Evolutionary conservation across 768 basidiomycete genomes (phyloP).

Genomic region (Trametes cinnabarina): DNA sequence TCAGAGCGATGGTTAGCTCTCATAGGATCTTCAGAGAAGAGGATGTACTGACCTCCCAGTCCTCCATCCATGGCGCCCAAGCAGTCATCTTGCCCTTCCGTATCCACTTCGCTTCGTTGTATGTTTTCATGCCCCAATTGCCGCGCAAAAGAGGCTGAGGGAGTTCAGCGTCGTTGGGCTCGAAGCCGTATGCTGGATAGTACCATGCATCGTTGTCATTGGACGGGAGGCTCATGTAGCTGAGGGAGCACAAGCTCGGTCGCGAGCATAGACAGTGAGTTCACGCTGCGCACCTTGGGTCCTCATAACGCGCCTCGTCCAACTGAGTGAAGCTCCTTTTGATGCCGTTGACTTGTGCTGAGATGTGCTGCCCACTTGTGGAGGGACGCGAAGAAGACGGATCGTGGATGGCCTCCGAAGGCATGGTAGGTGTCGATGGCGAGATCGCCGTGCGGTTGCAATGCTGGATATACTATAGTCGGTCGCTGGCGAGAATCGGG

Average conservation of each 20-base stretch:
- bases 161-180: constrained; percentile 54
- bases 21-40: neutral
- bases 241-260: neutral
- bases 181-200: constrained; percentile 76
- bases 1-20: neutral
- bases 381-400: constrained; percentile 22
- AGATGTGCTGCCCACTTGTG: constrained; percentile 18
- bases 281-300: constrained; percentile 20
- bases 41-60: constrained; percentile 68
- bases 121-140: constrained; percentile 83
- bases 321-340: constrained; percentile 16
- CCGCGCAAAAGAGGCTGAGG: constrained; percentile 49
- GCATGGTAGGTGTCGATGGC: neutral
- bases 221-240: constrained; percentile 32
- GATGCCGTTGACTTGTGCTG: constrained; percentile 15
- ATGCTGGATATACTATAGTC: too few species aligned
- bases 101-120: constrained; percentile 77
- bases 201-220: constrained; percentile 81
- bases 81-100: constrained; percentile 77
- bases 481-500: too few species aligned
- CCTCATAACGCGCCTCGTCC: constrained; percentile 27
- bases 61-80: constrained; percentile 83
- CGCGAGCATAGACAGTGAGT: too few species aligned
- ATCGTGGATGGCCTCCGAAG: constrained; percentile 14
- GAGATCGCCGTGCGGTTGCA: neutral